Evolutionary conservation across 2,329 filamentous ascomycete genomes (phyloP).

Genomic region (Ophiostoma novo-ulmi): DNA sequence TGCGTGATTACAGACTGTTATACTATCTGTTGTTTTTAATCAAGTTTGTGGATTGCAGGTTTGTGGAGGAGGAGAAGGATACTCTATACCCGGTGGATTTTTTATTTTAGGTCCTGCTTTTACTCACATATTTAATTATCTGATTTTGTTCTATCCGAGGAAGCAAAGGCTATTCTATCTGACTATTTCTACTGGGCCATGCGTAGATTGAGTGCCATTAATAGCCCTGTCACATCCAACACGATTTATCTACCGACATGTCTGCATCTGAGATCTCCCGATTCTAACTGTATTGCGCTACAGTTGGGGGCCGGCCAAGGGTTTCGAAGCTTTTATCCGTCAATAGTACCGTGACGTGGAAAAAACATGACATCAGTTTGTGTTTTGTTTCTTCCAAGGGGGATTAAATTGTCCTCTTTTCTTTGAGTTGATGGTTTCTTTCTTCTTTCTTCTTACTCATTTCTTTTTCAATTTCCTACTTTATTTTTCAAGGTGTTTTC

Average conservation of each 20-base stretch:
- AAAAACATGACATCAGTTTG: background rate
- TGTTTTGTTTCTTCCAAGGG: background rate
- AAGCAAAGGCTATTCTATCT: background rate
- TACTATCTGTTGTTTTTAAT: background rate
- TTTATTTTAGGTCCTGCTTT: background rate
- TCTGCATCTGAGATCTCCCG: background rate
- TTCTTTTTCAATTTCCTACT: background rate
- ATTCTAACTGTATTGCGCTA: background rate
- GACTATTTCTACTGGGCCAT: background rate
- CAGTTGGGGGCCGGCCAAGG: background rate
- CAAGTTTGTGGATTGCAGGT: background rate
- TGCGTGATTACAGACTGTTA: background rate
- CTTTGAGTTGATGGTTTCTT: background rate
- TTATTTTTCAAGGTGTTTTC: background rate
- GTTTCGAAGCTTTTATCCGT: background rate
- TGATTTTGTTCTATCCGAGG: too few relatives aligned
- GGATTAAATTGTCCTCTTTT: background rate
- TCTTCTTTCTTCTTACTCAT: background rate
- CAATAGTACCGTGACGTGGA: background rate
- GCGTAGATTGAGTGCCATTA: background rate
- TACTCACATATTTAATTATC: too few relatives aligned
- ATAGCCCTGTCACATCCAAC: background rate
- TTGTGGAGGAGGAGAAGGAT: background rate
- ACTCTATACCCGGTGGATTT: conserved; percentile 12
- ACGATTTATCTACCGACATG: background rate